Conservation (phyloP, 148 eudicot species). For the Dysphania ambrosioides region DNA sequence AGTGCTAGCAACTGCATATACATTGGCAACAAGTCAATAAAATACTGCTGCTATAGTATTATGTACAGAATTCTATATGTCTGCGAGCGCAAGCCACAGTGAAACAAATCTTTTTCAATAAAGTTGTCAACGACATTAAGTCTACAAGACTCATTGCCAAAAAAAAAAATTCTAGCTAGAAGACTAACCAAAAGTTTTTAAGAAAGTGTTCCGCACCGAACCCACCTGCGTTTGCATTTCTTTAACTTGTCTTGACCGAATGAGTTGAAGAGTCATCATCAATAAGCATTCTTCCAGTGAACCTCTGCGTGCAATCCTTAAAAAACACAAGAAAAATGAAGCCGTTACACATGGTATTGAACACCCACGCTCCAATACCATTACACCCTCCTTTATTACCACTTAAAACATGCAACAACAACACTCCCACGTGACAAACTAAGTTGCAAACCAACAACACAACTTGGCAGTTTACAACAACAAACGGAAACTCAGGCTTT, state of each 20-base stretch:
- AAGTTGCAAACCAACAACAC: constrained; percentile 38
- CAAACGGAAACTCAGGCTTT: constrained; percentile 32
- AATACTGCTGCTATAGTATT: too few relatives aligned
- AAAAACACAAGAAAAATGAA: constrained; percentile 28
- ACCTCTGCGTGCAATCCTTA: constrained; percentile 27
- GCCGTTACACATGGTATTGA: constrained; percentile 36
- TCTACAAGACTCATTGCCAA: too few relatives aligned
- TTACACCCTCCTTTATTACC: constrained; percentile 50
- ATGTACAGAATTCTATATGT: too few relatives aligned
- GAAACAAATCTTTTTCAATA: too few relatives aligned
- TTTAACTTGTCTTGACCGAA: neutral
- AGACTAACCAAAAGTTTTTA: too few relatives aligned
- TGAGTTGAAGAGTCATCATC: constrained; percentile 24
- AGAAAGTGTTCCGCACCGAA: too few relatives aligned
- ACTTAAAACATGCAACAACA: constrained; percentile 30
- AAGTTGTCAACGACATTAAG: too few relatives aligned
- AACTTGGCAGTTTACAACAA: constrained; percentile 38
- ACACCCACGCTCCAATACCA: constrained; percentile 51
- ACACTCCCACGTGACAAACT: constrained; percentile 40
- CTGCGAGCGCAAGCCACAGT: too few relatives aligned
- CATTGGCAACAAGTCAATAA: too few relatives aligned
- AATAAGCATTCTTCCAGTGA: neutral
- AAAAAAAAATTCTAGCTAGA: too few relatives aligned
- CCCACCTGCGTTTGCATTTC: too few relatives aligned
- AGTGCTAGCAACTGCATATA: too few relatives aligned